A percentile compares a stretch with the other conserved stretches of the same genome.
Conservation (phyloP, 169 alveolate genomes). For the Cryptosporidium sp. region DNA sequence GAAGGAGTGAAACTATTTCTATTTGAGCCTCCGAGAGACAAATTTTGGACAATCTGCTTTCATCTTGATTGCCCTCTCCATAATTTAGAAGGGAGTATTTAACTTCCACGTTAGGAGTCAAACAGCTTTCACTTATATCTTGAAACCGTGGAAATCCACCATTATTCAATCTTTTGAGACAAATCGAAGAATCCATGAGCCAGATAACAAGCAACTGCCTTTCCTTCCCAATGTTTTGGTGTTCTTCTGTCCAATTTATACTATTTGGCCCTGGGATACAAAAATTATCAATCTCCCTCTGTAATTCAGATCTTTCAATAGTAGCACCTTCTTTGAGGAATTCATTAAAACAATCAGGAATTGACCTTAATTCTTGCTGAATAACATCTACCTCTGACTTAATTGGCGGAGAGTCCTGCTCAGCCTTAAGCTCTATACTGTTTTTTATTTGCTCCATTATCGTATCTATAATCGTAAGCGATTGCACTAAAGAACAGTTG, state of each 20-base stretch:
- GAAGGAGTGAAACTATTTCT: background rate
- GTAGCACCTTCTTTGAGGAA: background rate
- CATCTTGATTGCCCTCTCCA: background rate
- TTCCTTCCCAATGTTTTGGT: conserved; percentile 24
- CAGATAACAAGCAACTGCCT: conserved; percentile 33
- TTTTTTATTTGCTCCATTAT: background rate
- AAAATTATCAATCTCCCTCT: background rate
- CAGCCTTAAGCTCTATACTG: background rate
- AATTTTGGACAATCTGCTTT: background rate
- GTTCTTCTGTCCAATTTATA: conserved; percentile 2
- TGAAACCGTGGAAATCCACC: conserved; percentile 20
- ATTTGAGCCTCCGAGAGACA: background rate
- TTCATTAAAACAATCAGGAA: background rate
- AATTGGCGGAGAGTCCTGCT: background rate
- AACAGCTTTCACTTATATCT: conserved; percentile 48
- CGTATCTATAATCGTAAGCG: background rate
- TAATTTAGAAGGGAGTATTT: conserved; percentile 4
- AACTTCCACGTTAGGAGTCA: conserved; percentile 40
- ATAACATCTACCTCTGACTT: background rate
- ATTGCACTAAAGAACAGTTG: background rate
- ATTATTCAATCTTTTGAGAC: background rate
- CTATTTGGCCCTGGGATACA: background rate
- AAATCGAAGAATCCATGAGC: conserved; percentile 3
- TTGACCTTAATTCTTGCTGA: background rate
- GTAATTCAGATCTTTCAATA: background rate